Evolutionary conservation across 257 asterid species (phyloP), one percentile per base, ranked within the genome.

Genomic region (Nicotiana obtusifolia): DNA sequence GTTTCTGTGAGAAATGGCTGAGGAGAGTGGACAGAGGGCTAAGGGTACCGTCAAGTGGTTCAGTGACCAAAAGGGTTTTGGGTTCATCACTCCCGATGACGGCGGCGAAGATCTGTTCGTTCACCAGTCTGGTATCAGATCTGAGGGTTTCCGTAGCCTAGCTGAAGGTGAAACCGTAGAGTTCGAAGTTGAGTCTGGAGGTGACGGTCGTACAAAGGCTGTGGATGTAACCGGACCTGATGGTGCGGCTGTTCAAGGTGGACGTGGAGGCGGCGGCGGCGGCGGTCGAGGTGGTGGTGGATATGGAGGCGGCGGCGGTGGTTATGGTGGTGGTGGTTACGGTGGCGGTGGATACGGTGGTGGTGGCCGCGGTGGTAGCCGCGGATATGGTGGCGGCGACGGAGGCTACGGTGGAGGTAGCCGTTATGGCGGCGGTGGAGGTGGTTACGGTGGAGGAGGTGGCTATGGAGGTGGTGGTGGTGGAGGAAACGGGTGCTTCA

Each of bases 1-100:
- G 81, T 82, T 82, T 44, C 15, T 17, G 76, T 7, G 75, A 10
- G 60, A 5, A 54, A 85, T 83, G 91, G 87, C 88, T 0, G 88
- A 81, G 16, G 84, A 84, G 26, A 76, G 15, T 60, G 91, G 84
- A 62, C 81, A 77, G 26, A 86, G 88, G 84, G 84, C 81, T 5
- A 90, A 75, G 89, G 98, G 98, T 0, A 80, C 83, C 1, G 98
- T 95, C 5, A 95, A 95, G 82, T 95, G 98, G 98, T 95, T 95
- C 83, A 90, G 86, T 81, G 97, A 90, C 64, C 95, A 91, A 30
- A 95, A 93, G 56, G 98, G 98, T 0, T 95, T 88, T 37, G 98
- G 98, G 0, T 95, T 95, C 84, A 93, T 95, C 77, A 93, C 97
- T 11, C 98, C 98, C 7, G 91, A 88, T 0, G 97, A 92, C 54